These are phyloP conservation scores for Panicum hallii DNA, from an alignment of 202 grass and related monocot species.

Conservation along the genomic window DNA sequence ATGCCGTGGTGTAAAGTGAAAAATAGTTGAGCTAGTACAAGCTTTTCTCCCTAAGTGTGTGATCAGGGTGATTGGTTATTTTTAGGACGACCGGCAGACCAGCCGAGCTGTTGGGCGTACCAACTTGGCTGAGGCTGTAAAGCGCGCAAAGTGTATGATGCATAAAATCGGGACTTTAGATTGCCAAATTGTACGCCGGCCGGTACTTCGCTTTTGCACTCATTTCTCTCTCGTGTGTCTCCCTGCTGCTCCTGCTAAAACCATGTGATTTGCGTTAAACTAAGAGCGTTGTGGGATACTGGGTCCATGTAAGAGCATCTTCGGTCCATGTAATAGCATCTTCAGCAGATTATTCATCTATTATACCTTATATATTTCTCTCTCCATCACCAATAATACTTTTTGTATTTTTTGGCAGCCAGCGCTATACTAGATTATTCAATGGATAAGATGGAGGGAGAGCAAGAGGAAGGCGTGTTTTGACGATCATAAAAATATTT, in stretches of 20 bases:
- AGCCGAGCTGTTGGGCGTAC: slow-evolving; percentile 35
- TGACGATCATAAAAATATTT: no score
- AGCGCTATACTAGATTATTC: no score
- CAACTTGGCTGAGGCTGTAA: slow-evolving; percentile 57
- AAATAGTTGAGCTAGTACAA: slow-evolving; percentile 40
- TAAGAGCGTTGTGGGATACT: neutral
- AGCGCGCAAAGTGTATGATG: slow-evolving; percentile 43
- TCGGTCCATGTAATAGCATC: neutral
- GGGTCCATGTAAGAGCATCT: neutral
- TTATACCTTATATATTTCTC: no score
- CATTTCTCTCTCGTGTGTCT: slow-evolving; percentile 6
- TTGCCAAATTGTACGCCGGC: neutral
- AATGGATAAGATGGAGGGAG: no score
- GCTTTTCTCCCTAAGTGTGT: neutral
- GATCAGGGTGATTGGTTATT: slow-evolving; percentile 47
- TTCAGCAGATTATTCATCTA: no score
- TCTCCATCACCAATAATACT: no score
- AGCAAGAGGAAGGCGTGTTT: no score
- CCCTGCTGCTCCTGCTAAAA: neutral
- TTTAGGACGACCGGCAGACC: slow-evolving; percentile 29
- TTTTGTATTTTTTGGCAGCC: no score
- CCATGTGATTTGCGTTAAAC: slow-evolving; percentile 16
- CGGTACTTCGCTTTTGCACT: slow-evolving; percentile 10
- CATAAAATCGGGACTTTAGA: slow-evolving; percentile 13
- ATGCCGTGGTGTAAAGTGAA: slow-evolving; percentile 58